Evolutionary conservation across 495 filamentous ascomycete species (phyloP).

Genomic region (Xanthoparmelia taractica): DNA sequence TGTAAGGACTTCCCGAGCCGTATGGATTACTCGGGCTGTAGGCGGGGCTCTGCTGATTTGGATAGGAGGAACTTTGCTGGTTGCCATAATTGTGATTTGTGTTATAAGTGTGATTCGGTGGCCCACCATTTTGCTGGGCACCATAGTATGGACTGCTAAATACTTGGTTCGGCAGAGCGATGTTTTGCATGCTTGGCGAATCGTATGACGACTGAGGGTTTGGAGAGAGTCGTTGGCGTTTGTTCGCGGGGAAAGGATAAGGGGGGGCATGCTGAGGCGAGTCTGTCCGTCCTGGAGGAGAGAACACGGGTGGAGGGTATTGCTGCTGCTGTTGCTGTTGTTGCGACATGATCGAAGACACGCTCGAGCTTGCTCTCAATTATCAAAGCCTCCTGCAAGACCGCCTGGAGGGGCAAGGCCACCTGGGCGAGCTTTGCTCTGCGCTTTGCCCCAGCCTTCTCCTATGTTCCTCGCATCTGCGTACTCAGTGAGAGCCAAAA

Average conservation of each 20-base stretch:
- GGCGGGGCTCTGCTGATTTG: constrained; percentile 23
- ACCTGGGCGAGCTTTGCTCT: constrained; percentile 20
- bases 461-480: constrained; percentile 6
- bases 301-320: constrained; percentile 44
- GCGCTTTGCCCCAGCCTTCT: constrained; percentile 14
- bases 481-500: not conserved
- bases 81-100: constrained; percentile 26
- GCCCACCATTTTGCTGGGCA: constrained; percentile 23
- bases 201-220: constrained; percentile 49
- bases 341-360: constrained; percentile 50
- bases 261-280: constrained; percentile 42
- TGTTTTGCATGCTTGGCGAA: constrained; percentile 42
- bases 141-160: constrained; percentile 27
- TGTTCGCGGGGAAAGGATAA: constrained; percentile 48
- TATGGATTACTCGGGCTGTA: constrained; percentile 17
- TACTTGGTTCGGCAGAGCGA: constrained; percentile 28
- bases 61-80: constrained; percentile 28
- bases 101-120: constrained; percentile 26
- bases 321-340: constrained; percentile 40
- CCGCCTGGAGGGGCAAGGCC: constrained; percentile 18
- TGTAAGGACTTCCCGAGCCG: constrained; percentile 12
- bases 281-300: constrained; percentile 46
- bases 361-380: not conserved
- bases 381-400: constrained; percentile 6
- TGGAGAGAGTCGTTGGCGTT: constrained; percentile 64